Conservation (phyloP, 148 eudicot species). For the Diospyros kaki region DNA sequence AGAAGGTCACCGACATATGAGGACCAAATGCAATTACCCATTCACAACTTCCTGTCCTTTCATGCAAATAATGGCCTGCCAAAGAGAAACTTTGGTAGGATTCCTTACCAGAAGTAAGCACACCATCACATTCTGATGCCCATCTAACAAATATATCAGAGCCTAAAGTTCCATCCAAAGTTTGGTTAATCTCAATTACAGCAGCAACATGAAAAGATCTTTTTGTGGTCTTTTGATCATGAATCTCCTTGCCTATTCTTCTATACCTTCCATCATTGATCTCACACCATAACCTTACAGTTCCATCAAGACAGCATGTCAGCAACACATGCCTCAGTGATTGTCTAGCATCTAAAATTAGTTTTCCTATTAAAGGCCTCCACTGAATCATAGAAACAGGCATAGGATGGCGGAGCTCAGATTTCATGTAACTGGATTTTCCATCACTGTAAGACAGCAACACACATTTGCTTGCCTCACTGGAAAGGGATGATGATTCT, state of each 20-base stretch:
- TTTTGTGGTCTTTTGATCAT: slow-evolving; percentile 39
- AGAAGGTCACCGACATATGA: slow-evolving; percentile 46
- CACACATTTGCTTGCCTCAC: slow-evolving; percentile 42
- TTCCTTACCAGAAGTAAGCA: slow-evolving; percentile 32
- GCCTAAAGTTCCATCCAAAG: slow-evolving; percentile 65
- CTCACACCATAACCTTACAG: slow-evolving; percentile 93
- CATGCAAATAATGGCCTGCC: slow-evolving; percentile 32
- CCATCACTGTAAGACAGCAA: slow-evolving; percentile 45
- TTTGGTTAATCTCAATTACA: slow-evolving; percentile 67
- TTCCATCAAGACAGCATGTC: slow-evolving; percentile 87
- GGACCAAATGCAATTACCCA: slow-evolving; percentile 92
- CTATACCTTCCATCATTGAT: slow-evolving; percentile 61
- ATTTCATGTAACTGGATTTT: slow-evolving; percentile 37
- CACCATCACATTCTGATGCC: slow-evolving; percentile 66
- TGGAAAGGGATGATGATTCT: slow-evolving; percentile 22
- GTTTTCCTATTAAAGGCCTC: slow-evolving; percentile 67
- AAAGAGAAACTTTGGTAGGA: slow-evolving; percentile 28
- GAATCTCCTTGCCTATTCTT: slow-evolving; percentile 49
- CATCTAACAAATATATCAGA: slow-evolving; percentile 61
- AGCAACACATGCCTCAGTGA: slow-evolving; percentile 49
- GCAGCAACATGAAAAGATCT: slow-evolving; percentile 70
- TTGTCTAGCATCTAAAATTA: slow-evolving; percentile 26
- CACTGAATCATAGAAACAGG: slow-evolving; percentile 81
- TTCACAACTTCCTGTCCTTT: slow-evolving; percentile 72
- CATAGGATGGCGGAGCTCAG: slow-evolving; percentile 73